These are phyloP conservation scores for Lyophyllum shimeji DNA, from an alignment of 768 basidiomycete genomes.

Conservation along the genomic window DNA sequence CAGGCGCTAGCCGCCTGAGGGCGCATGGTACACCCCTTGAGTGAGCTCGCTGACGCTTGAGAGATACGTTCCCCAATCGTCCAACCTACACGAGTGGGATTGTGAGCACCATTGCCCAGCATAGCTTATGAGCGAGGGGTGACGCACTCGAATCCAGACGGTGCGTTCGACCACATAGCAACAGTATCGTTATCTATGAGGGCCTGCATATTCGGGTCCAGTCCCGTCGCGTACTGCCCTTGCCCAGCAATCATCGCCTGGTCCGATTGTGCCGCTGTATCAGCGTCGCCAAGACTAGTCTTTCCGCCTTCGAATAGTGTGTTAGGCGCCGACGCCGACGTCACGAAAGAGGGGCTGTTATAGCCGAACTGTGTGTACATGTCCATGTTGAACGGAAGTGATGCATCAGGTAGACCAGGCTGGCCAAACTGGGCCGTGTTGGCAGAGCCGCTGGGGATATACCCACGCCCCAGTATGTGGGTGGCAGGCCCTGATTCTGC, in stretches of 20 bases:
- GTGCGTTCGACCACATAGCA: constrained; percentile 70
- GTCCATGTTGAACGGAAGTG: constrained; percentile 21
- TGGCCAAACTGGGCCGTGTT: background rate
- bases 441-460: background rate
- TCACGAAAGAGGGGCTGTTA: background rate
- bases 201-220: background rate
- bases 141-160: constrained; percentile 61
- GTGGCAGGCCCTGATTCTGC: background rate
- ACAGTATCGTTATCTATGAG: constrained; percentile 15
- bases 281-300: background rate
- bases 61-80: constrained; percentile 44
- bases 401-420: background rate
- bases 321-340: background rate
- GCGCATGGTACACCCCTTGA: constrained; percentile 20
- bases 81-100: constrained; percentile 26
- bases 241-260: background rate
- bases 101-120: background rate
- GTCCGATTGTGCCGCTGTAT: background rate
- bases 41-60: constrained; percentile 34
- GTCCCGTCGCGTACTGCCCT: background rate
- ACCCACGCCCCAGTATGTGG: constrained; percentile 4
- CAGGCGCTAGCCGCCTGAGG: background rate
- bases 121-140: background rate
- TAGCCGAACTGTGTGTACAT: constrained; percentile 22
- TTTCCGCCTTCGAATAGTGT: background rate